These are phyloP conservation scores for Sophora flavescens DNA, from an alignment of 306 rosid genomes.

Conservation along the genomic window DNA sequence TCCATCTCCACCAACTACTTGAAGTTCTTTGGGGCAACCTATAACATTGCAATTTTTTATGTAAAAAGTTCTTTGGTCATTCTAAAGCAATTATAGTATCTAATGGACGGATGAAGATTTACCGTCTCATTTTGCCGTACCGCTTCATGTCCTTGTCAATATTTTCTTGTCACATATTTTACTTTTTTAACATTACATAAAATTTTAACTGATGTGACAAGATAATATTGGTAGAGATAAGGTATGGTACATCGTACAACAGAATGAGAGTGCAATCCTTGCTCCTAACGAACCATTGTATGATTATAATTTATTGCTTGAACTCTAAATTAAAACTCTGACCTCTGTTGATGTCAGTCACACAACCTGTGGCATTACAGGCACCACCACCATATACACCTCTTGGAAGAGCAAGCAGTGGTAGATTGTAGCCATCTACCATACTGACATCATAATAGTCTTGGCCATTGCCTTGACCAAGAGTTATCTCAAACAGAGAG, in stretches of 20 bases:
- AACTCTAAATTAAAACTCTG: slow-evolving; percentile 28
- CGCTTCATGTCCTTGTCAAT: too few species aligned
- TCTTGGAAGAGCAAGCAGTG: slow-evolving; percentile 68
- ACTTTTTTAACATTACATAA: too few species aligned
- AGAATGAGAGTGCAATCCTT: too few species aligned
- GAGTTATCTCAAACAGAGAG: slow-evolving; percentile 86
- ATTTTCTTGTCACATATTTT: too few species aligned
- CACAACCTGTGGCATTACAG: slow-evolving; percentile 90
- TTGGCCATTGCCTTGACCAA: slow-evolving; percentile 65
- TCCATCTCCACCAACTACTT: slow-evolving; percentile 68
- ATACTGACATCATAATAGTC: slow-evolving; percentile 88
- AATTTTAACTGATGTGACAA: too few species aligned
- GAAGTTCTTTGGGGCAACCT: slow-evolving; percentile 98
- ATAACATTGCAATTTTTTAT: slow-evolving; percentile 19
- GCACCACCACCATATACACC: slow-evolving; percentile 57
- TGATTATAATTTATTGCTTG: background rate
- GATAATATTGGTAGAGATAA: too few species aligned
- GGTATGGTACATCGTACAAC: too few species aligned
- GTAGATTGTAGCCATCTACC: slow-evolving; percentile 90
- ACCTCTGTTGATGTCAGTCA: slow-evolving; percentile 74
- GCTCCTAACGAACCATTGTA: background rate
- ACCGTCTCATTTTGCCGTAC: too few species aligned
- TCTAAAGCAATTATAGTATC: background rate
- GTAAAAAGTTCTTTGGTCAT: background rate
- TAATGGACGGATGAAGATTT: background rate